Base-by-base conservation (phyloP, 1,284 basidiomycete genomes). In the Sutorius eximius region DNA sequence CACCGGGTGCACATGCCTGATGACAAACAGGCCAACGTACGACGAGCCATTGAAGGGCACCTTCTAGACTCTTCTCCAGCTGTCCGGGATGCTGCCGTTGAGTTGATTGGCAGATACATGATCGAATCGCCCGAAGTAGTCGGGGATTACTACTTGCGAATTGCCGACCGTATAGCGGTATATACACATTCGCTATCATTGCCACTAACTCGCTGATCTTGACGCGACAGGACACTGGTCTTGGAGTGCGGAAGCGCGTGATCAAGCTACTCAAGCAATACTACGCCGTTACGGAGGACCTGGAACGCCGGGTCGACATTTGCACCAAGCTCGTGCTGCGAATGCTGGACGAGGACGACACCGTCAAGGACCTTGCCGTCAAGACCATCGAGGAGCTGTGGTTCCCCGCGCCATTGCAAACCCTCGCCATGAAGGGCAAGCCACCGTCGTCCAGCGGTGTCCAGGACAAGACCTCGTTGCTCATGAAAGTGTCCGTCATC, bases 51-150 rank as follows among this genome's bases (percentile, higher is more conserved):
- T 59, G 93, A 97, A 71, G 85, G 84, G 22, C 91, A 96, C 65
- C 80, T 99, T 18, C 76, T 90, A 3, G 96, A 99, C 65, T 87
- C 82, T 53, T 98, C 95, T 0, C 87, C 95, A 1, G 89, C 90
- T 27, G 97, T 99, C 18, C 88, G 96, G 34, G 97, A 99, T 71
- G 92, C 93, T 6, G 94, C 96, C 6, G 91, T 99, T 9, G 95
- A 97, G 59, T 77, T 99, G 46, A 91, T 99, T 55, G 95, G 96
- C 29, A 96, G 93, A 73, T 97, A 98, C 67, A 87, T 98, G 73
- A 83, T 95, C 27, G 87, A 93, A 55, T 87, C 89, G 3, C 91
- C 93, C 0, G 84, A 88, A 54, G 84, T 97, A 27, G 91, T 92
- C 0, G 81, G 83, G 3, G 83, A 91, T 59, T 97, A 98, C 73